Base-by-base conservation (phyloP, 768 basidiomycete species). In the Fomitopsis serialis region DNA sequence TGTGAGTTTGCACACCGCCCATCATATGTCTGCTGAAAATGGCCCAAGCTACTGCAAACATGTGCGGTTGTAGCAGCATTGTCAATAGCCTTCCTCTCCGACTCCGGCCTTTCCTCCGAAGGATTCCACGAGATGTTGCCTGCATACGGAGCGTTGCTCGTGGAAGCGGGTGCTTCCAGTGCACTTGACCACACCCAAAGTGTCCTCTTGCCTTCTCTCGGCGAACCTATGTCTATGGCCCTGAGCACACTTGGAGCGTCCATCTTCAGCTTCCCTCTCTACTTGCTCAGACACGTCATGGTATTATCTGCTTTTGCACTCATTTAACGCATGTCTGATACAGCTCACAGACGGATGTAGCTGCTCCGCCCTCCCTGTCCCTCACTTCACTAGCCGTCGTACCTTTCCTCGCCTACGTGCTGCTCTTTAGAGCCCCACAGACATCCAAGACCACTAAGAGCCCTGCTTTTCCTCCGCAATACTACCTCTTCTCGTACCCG, bases 181-280 rank as follows among this genome's bases (percentile, higher is more conserved):
- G 82, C 78, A 23, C 69, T 85, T 42, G 84, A 88, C 45, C 81
- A 87, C 57, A 82, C 85, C 3, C 70, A 80, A 42, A 71, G 76
- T 44, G 72, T 79, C 27, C 66, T 89, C 23, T 75, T 79, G 3
- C 80, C 84, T 21, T 78, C 78, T 3, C 66, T 88, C 19, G 83
- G 79, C 24, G 73, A 75, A 25, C 76, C 78, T 3, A 78, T 83
- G 61, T 75, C 79, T 27, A 74, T 77, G 24, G 79, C 81, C 21
- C 74, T 78, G 7, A 79, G 76, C 51, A 77, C 78, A 0, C 64
- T 89, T 8, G 86, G 86, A 24, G 85, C 85, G 22, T 79, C 80
- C 32, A 55, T 82, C 27, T 75, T 88, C 61, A 77, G 79, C 2
- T 72, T 88, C 23, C 81, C 85, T 15, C 75, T 87, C 52, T 89